These are phyloP conservation scores for Mycosarcoma maydis DNA, from an alignment of 1,284 basidiomycete species.

Conservation along the genomic window DNA sequence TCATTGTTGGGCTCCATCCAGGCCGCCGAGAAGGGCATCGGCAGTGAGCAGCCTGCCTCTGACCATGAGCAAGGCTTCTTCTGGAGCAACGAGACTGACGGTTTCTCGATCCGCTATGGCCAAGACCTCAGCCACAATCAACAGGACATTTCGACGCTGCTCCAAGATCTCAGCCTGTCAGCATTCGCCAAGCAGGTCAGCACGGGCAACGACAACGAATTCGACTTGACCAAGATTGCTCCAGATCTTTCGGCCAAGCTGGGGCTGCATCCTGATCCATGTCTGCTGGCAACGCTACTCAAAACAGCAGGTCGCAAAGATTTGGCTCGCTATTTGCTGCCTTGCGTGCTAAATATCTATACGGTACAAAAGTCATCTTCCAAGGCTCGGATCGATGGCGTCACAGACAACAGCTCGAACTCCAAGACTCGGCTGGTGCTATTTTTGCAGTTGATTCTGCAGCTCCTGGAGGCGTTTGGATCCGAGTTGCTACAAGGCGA, in stretches of 20 bases:
- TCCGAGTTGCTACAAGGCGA: slow-evolving; percentile 53
- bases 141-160: slow-evolving; percentile 22
- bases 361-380: slow-evolving; percentile 33
- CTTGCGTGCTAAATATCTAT: slow-evolving; percentile 43
- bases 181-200: slow-evolving; percentile 41
- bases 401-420: not conserved
- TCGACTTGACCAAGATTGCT: slow-evolving; percentile 32
- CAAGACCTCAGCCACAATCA: not conserved
- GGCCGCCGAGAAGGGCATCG: slow-evolving; percentile 33
- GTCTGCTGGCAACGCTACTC: slow-evolving; percentile 36
- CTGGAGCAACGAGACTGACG: slow-evolving; percentile 30
- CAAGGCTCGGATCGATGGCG: slow-evolving; percentile 7
- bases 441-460: slow-evolving; percentile 58
- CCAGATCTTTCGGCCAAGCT: slow-evolving; percentile 39
- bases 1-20: slow-evolving; percentile 20
- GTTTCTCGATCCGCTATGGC: slow-evolving; percentile 31
- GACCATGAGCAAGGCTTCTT: slow-evolving; percentile 6
- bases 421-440: slow-evolving; percentile 41
- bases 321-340: slow-evolving; percentile 36
- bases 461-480: slow-evolving; percentile 60
- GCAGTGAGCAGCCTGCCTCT: not conserved
- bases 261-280: slow-evolving; percentile 42
- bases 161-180: slow-evolving; percentile 34
- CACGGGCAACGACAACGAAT: slow-evolving; percentile 16
- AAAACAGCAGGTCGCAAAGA: slow-evolving; percentile 36